phyloP scores from a whole-genome alignment of 2,329 filamentous ascomycete genomes.

The Berkeleyomyces rouxiae region DNA sequence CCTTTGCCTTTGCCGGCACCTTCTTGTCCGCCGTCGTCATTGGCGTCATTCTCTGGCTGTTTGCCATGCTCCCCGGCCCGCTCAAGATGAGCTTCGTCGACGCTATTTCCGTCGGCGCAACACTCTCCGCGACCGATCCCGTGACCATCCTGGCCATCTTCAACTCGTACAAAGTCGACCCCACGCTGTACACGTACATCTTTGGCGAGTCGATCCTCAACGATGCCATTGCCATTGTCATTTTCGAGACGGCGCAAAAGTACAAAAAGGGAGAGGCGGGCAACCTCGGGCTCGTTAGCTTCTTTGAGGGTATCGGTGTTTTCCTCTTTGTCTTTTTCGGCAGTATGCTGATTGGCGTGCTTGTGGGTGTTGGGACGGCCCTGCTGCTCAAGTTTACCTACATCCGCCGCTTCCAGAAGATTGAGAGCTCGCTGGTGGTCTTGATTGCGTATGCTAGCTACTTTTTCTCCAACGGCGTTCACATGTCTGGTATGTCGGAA shows the following conservation, averaged over 20 bases:
- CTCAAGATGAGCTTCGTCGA: slow-evolving; percentile 83
- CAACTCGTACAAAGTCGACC: slow-evolving; percentile 98
- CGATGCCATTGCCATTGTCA: slow-evolving; percentile 93
- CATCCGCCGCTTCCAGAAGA: slow-evolving; percentile 82
- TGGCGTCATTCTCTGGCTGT: slow-evolving; percentile 73
- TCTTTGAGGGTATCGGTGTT: slow-evolving; percentile 82
- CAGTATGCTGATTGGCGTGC: slow-evolving; percentile 73
- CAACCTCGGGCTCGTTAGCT: slow-evolving; percentile 58
- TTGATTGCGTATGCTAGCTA: slow-evolving; percentile 93
- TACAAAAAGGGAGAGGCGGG: slow-evolving; percentile 63
- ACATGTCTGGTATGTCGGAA: slow-evolving; percentile 67
- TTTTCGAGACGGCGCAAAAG: slow-evolving; percentile 93
- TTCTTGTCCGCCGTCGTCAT: slow-evolving; percentile 96
- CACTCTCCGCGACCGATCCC: slow-evolving; percentile 88
- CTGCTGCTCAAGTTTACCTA: slow-evolving; percentile 88
- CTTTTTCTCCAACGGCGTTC: slow-evolving; percentile 90
- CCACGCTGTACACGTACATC: slow-evolving; percentile 95
- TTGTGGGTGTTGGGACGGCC: slow-evolving; percentile 75
- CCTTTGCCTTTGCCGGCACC: slow-evolving; percentile 92
- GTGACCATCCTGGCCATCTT: slow-evolving; percentile 98
- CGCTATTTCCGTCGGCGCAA: slow-evolving; percentile 90
- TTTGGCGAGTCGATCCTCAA: slow-evolving; percentile 98
- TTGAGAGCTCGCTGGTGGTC: slow-evolving; percentile 86
- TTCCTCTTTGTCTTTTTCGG: slow-evolving; percentile 96
- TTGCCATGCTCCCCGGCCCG: slow-evolving; percentile 70